Base-by-base conservation (phyloP, 345 rosid genomes). In the Populus ilicifolia region DNA sequence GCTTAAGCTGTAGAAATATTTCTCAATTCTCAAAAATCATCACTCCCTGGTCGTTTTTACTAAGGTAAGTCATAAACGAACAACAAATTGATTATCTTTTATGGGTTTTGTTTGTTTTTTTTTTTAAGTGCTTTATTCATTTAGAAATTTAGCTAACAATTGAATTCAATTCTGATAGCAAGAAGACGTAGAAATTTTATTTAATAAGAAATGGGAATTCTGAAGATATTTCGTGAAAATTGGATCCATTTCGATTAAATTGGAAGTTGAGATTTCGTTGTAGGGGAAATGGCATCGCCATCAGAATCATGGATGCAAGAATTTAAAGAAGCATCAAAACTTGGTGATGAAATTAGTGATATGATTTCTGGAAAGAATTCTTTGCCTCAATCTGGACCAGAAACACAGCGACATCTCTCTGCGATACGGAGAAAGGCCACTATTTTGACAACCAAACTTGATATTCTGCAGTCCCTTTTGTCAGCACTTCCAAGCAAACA, bases 361-460 rank as follows among this genome's bases (percentile, higher is more conserved):
- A 96, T 93, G 99, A 88, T 93, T 78, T 85, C 90, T 4, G 99
- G 92, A 39, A 82, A 94, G 77, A 82, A 66, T 77, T 78, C 88
- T 1, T 54, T 89, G 38, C 87, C 89, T 36, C 62, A 87, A 33
- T 77, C 96, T 9, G 98, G 97, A 41, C 97, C 97, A 29, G 98
- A 92, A 41, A 81, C 93, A 30, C 97, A 93, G 77, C 97, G 99
- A 23, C 97, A 89, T 79, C 88, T 92, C 21, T 96, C 99, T 30
- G 90, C 95, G 25, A 87, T 86, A 48, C 86, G 97, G 77, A 90
- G 99, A 80, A 96, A 93, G 90, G 90, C 91, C 77, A 91, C 98
- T 2, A 96, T 96, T 61, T 84, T 96, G 52, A 92, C 94, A 67
- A 96, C 97, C 65, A 85, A 90, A 69, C 89, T 96, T 21, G 99